These are phyloP conservation scores for Gliomastix tumulicola DNA, from an alignment of 2,329 filamentous ascomycete genomes.

Conservation along the genomic window DNA sequence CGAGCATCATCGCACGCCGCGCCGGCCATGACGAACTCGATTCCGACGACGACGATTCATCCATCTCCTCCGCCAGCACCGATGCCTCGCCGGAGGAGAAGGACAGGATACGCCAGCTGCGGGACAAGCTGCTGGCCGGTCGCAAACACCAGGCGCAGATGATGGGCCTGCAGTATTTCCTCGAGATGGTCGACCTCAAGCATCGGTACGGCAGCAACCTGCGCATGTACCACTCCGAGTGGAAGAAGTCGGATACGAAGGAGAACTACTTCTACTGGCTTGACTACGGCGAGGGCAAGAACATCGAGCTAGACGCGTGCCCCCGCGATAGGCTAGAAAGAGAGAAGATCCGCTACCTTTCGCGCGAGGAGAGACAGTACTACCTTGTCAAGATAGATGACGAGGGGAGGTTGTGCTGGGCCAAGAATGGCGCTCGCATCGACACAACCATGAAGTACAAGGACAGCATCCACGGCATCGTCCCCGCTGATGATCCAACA, in stretches of 20 bases:
- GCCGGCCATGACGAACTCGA: constrained; percentile 61
- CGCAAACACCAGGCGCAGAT: constrained; percentile 63
- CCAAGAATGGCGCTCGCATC: constrained; percentile 71
- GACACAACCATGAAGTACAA: constrained; percentile 70
- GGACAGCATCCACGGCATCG: constrained; percentile 72
- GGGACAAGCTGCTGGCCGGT: constrained; percentile 43
- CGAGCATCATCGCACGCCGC: constrained; percentile 60
- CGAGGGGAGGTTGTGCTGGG: constrained; percentile 76
- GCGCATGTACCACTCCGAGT: constrained; percentile 73
- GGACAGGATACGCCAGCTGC: constrained; percentile 27
- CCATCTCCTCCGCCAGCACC: constrained; percentile 26
- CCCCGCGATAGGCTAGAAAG: constrained; percentile 68
- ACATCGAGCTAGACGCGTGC: constrained; percentile 63
- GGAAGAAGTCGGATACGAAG: constrained; percentile 68
- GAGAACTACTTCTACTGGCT: constrained; percentile 96
- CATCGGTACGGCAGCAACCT: constrained; percentile 84
- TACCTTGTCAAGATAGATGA: constrained; percentile 74
- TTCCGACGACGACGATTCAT: constrained; percentile 31
- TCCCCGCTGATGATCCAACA: constrained; percentile 52
- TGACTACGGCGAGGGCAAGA: constrained; percentile 69
- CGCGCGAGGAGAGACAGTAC: constrained; percentile 70
- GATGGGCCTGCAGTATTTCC: constrained; percentile 82
- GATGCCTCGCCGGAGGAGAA: constrained; percentile 27
- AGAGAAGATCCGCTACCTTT: constrained; percentile 78
- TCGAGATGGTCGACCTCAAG: constrained; percentile 79